phyloP scores from a whole-genome alignment of 768 basidiomycete genomes.

The Favolaschia claudopus region DNA sequence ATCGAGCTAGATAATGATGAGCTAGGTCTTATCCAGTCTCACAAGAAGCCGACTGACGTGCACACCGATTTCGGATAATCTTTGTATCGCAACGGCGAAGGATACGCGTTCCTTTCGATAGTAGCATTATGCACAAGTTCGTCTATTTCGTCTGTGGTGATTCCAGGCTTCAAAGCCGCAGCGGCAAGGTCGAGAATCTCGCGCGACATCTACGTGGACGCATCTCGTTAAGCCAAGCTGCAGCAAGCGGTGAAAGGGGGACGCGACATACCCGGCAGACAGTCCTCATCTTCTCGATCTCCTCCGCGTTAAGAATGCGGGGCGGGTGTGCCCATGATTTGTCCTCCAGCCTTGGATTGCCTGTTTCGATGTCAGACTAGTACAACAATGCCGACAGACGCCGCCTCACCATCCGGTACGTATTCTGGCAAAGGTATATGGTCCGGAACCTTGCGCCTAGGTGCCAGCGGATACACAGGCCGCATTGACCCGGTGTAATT shows the following conservation, averaged over 20 bases:
- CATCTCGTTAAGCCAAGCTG: not conserved
- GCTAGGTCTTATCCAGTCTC: not conserved
- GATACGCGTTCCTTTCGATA: constrained; percentile 91
- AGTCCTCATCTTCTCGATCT: constrained; percentile 89
- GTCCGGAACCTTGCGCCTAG: constrained; percentile 76
- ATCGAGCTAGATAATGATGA: constrained; percentile 66
- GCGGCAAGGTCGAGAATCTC: constrained; percentile 96
- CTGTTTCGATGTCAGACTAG: constrained; percentile 54
- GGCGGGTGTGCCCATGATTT: constrained; percentile 66
- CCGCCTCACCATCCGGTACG: constrained; percentile 59
- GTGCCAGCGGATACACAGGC: constrained; percentile 89
- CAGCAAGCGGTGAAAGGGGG: not conserved
- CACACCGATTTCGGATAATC: constrained; percentile 95
- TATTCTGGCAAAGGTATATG: constrained; percentile 93
- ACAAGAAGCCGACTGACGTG: constrained; percentile 65
- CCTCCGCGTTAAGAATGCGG: constrained; percentile 69
- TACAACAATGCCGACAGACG: constrained; percentile 15
- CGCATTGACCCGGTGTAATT: constrained; percentile 81
- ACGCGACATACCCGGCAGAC: constrained; percentile 76
- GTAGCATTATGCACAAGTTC: constrained; percentile 91
- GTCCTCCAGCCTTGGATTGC: constrained; percentile 66
- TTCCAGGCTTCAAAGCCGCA: constrained; percentile 82
- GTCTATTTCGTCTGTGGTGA: constrained; percentile 96
- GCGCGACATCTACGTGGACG: constrained; percentile 70
- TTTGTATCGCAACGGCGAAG: constrained; percentile 91